Conservation (phyloP, 495 filamentous ascomycete species). For the Hypoxylon subgilvum region DNA sequence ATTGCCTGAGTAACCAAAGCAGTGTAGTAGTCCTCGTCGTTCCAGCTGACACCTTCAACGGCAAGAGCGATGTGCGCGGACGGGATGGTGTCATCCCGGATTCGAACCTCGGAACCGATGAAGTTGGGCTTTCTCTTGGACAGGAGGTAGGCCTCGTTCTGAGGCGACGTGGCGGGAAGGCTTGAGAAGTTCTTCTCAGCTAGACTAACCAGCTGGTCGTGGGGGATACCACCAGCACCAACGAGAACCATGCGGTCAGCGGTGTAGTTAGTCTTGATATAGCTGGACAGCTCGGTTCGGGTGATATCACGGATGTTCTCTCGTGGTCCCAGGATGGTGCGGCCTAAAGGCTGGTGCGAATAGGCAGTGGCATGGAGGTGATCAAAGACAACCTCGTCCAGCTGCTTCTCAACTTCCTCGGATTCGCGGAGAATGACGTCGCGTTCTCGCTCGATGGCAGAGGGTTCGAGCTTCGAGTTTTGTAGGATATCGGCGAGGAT, state of each 20-base stretch:
- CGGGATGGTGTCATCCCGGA: constrained; percentile 94
- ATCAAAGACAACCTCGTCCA: constrained; percentile 99
- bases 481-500: constrained; percentile 99
- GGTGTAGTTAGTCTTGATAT: constrained; percentile 99
- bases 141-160: constrained; percentile 70
- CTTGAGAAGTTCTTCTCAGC: constrained; percentile 93
- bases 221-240: constrained; percentile 91
- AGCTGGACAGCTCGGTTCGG: constrained; percentile 84
- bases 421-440: constrained; percentile 98
- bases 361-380: constrained; percentile 98
- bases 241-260: constrained; percentile 99
- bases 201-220: constrained; percentile 89
- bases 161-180: constrained; percentile 72
- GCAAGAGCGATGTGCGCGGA: constrained; percentile 98
- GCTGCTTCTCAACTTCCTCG: constrained; percentile 99
- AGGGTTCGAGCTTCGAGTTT: constrained; percentile 93
- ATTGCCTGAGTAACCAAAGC: constrained; percentile 97
- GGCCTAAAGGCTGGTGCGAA: constrained; percentile 92
- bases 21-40: constrained; percentile 98
- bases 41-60: constrained; percentile 99
- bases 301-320: constrained; percentile 98
- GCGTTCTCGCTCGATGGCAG: constrained; percentile 93
- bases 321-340: constrained; percentile 95
- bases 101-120: constrained; percentile 90
- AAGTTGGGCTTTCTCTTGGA: constrained; percentile 91